Evolutionary conservation across 2,329 filamentous ascomycete genomes (phyloP), one percentile per base, ranked within the genome.

Genomic region (Endocalyx cinctus): DNA sequence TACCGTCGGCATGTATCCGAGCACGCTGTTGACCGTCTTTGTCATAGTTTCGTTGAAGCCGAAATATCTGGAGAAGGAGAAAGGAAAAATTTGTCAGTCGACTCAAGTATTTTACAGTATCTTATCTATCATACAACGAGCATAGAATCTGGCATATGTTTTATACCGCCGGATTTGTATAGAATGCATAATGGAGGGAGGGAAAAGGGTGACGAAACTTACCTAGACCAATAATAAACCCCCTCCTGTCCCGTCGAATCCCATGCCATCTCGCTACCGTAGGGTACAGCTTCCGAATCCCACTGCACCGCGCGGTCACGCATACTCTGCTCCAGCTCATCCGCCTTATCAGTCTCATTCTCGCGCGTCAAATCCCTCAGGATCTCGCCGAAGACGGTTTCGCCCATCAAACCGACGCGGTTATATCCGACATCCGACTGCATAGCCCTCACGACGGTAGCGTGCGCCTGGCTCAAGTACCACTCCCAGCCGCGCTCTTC

Each of bases 191-290:
- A 19, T 10, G 15, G 18, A 10, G 11, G 10, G 12, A 2, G n/a
- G n/a, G n/a, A n/a, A n/a, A 19, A 10, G 6, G n/a, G 16, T 16
- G n/a, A 26, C 7, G 42, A 25, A 13, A 43, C 53, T 51, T 42
- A 65, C 63, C 65, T 68, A 5, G 66, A 59, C 74, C 74, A 79
- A 38, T 74, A 74, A 38, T 76, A 79, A 0, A 79, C 70, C 1
- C 74, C 74, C 47, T 80, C 75, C 41, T 80, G 74, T 0, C 72
- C 74, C 0, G 75, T 79, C 0, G 69, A 77, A 37, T 80, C 76
- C 76, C 76, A 80, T 0, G 74, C 68, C 71, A 76, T 74, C 48
- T 79, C 76, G 31, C 71, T 77, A 1, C 74, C 75, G 39, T 69
- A 80, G 0, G 76, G 76, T 5, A 72, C 67, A 6, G 62, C 60